Evolutionary conservation across 768 basidiomycete species (phyloP), one percentile per base, ranked within the genome.

Genomic region (Serendipita sp.): DNA sequence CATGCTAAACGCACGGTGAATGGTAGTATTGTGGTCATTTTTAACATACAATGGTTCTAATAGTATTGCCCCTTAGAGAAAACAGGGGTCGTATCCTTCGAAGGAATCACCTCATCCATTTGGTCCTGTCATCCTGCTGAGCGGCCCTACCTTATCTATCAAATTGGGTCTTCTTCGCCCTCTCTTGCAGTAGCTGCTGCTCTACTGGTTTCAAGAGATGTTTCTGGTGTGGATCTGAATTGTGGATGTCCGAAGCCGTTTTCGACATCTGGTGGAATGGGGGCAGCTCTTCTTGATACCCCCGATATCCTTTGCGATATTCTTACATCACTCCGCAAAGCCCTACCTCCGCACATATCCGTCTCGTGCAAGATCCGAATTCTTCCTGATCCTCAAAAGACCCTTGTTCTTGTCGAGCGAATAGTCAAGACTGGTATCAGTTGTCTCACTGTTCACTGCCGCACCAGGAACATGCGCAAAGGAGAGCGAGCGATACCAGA

Each of bases 221-320:
- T 99, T 31, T 84, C 93, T 0, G 96, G 94, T 20, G 79, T 99
- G 68, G 96, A 98, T 71, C 84, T 99, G 64, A 98, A 98, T 72
- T 98, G 96, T 70, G 96, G 95, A 0, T 99, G 95, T 70, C 94
- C 94, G 0, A 95, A 95, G 68, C 89, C 93, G 0, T 97, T 97
- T 73, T 95, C 92, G 22, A 92, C 90, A 0, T 86, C 89, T 67
- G 75, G 86, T 0, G 96, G 96, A 0, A 98, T 98, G 94, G 96
- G 96, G 7, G 95, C 96, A 0, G 95, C 94, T 2, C 77, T 99
- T 14, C 82, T 99, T 60, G 83, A 88, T 2, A 95, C 88, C 38
- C 93, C 96, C 0, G 92, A 97, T 69, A 76, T 92, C 33, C 79
- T 99, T 7, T 93, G 92, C 70, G 79, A 85, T 20, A 97, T 99